Base-by-base conservation (phyloP, 1,284 basidiomycete genomes). In the Puccinia triticina region DNA sequence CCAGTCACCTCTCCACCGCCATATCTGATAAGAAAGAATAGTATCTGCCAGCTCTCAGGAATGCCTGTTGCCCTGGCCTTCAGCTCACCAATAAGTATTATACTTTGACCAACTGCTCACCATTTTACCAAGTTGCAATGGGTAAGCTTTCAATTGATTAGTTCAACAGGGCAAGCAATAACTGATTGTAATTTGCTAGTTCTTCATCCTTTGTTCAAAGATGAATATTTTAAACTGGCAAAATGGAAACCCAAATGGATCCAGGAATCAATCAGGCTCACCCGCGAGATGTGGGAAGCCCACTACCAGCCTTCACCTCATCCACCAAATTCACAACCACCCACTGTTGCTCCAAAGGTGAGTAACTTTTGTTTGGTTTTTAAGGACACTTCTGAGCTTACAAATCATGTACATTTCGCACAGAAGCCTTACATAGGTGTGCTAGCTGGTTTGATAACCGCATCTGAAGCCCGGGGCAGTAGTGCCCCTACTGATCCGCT, bases 1-100 rank as follows among this genome's bases (percentile, higher is more conserved):
- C 37, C 32, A 69, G 21, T 46, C 67, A 69, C 21, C 40, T 69
- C 37, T 69, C 59, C 18, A 64, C 59, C 14, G 18, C 34, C 18
- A 64, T 64, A 2, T 29, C 18, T 29, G 23, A 53, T 16, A 53
- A 53, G 7, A 18, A 64, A 64, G 34, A 29, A 2, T 3, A 16
- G 2, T 64, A 64, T 26, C 59, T 26, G 18, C 59, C 59, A 11
- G 59, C 59, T 18, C 29, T 64, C 8, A 26, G 59, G 26, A 64
- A 64, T 29, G n/a, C n/a, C 12, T 64, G 8, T 29, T 29, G 26
- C 5, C 14, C 59, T 26, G 59, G 59, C 3, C 5, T 16, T 29
- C 26, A 64, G 26, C 26, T 64, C 18, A 64, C 59, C 14, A 64
- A 64, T 64, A 64, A 64, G 34, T 64, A 29, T 64, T 64, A 64